Percentiles rank a stretch among this genome's conserved stretches.
These are phyloP conservation scores for Clavispora asparagi DNA, from an alignment of 805 yeast species.

Conservation along the genomic window DNA sequence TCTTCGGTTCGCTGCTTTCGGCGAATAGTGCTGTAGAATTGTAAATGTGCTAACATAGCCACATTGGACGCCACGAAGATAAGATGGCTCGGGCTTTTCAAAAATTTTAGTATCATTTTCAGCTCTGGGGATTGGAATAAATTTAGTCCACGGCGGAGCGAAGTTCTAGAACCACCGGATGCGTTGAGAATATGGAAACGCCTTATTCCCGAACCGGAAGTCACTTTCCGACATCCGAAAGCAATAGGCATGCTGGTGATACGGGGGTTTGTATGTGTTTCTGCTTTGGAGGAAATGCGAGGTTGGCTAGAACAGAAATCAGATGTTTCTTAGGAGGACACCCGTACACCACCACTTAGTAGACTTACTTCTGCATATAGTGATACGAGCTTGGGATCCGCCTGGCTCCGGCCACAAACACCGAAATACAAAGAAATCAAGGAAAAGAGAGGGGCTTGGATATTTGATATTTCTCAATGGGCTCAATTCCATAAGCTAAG, in stretches of 20 bases:
- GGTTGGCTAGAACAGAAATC: not conserved
- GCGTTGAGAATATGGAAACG: not conserved
- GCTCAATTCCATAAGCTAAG: too few relatives aligned
- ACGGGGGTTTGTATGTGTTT: not conserved
- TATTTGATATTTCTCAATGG: too few relatives aligned
- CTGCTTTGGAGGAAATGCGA: not conserved
- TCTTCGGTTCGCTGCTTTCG: slow-evolving; percentile 5
- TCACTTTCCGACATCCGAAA: not conserved
- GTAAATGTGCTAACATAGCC: slow-evolving; percentile 13
- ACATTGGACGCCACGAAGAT: slow-evolving; percentile 14
- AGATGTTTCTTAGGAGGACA: not conserved
- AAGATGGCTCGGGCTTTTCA: slow-evolving; percentile 14
- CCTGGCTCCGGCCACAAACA: not conserved
- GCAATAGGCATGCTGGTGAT: not conserved
- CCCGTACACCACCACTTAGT: not conserved
- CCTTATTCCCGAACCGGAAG: not conserved
- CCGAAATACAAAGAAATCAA: not conserved
- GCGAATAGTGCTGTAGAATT: slow-evolving; percentile 7
- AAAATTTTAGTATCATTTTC: slow-evolving; percentile 7
- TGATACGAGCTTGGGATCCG: not conserved
- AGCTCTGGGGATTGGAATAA: slow-evolving; percentile 7
- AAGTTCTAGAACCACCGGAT: not conserved
- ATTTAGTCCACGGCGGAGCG: slow-evolving; percentile 4
- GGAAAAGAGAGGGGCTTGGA: too few relatives aligned
- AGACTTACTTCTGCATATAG: too few relatives aligned